Percentiles rank a stretch among this genome's conserved stretches.
Evolutionary conservation across 768 basidiomycete species (phyloP).

Genomic region (Suillus variegatus): DNA sequence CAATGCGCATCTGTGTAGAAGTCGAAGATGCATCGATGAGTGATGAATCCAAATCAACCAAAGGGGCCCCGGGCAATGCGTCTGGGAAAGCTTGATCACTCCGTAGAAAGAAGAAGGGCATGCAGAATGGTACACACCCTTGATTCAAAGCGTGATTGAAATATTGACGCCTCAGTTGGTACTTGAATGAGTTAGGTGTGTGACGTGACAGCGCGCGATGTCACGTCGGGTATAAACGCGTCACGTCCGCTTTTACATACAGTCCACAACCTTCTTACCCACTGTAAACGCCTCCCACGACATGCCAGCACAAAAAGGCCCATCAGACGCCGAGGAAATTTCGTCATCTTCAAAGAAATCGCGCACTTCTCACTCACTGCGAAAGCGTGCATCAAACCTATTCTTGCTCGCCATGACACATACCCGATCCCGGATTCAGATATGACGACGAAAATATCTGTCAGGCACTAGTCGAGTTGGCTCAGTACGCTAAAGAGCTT

Average conservation of each 20-base stretch:
- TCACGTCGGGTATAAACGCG: constrained; percentile 22
- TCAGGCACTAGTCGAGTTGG: constrained; percentile 32
- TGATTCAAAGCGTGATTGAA: too few species aligned
- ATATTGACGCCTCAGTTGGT: too few species aligned
- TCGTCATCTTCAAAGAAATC: constrained; percentile 31
- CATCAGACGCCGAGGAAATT: constrained; percentile 25
- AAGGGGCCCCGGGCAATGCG: neutral
- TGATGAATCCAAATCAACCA: neutral
- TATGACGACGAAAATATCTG: constrained; percentile 32
- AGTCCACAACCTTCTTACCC: neutral
- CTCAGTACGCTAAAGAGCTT: constrained; percentile 33
- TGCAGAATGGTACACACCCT: neutral
- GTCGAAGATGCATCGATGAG: neutral
- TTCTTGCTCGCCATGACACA: constrained; percentile 38
- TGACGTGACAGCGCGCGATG: constrained; percentile 29
- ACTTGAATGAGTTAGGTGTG: neutral
- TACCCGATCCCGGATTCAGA: constrained; percentile 33
- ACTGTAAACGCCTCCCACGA: neutral
- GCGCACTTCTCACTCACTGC: constrained; percentile 33
- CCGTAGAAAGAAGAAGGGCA: neutral
- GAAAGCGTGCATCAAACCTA: constrained; percentile 35
- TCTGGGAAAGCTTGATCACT: neutral
- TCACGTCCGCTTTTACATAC: constrained; percentile 9
- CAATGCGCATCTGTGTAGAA: neutral
- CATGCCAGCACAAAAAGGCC: constrained; percentile 37